These are phyloP conservation scores for Acanthamoeba royreba DNA, from an alignment of 208 protist species.

Conservation along the genomic window DNA sequence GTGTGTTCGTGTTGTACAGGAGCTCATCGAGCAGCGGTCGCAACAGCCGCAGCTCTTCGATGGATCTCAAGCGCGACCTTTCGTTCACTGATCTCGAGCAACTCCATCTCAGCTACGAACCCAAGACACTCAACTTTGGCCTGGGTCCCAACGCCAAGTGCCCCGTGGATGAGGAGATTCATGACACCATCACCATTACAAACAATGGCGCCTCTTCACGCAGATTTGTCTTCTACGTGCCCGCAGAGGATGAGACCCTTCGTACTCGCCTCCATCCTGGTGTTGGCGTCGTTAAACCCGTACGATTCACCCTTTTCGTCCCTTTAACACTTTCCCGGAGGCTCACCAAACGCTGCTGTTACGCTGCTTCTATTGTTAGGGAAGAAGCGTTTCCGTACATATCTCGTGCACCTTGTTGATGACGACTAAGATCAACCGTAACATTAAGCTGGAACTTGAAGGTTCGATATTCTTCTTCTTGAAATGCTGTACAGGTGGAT, in stretches of 20 bases:
- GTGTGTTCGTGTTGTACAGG: neutral
- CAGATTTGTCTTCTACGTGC: constrained; percentile 37
- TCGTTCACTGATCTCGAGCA: constrained; percentile 34
- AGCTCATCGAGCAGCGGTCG: neutral
- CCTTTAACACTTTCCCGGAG: neutral
- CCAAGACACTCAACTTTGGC: neutral
- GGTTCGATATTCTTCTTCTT: too few species aligned
- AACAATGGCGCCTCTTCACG: neutral
- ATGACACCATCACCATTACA: neutral
- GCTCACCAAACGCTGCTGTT: neutral
- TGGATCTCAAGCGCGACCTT: neutral
- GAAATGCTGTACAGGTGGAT: too few species aligned
- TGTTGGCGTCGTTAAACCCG: neutral
- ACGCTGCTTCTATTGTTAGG: neutral
- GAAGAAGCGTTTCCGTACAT: neutral
- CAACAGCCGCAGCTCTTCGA: neutral
- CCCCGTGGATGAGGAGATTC: constrained; percentile 26
- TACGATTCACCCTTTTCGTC: neutral
- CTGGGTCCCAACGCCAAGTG: neutral
- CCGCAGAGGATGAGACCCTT: constrained; percentile 1
- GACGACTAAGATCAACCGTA: neutral
- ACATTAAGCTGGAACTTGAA: constrained; percentile 33
- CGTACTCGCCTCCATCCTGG: neutral
- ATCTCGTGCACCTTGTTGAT: constrained; percentile 21
- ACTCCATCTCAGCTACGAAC: constrained; percentile 5